phyloP scores from a whole-genome alignment of 1,284 basidiomycete genomes.

The Ustilago nuda region DNA sequence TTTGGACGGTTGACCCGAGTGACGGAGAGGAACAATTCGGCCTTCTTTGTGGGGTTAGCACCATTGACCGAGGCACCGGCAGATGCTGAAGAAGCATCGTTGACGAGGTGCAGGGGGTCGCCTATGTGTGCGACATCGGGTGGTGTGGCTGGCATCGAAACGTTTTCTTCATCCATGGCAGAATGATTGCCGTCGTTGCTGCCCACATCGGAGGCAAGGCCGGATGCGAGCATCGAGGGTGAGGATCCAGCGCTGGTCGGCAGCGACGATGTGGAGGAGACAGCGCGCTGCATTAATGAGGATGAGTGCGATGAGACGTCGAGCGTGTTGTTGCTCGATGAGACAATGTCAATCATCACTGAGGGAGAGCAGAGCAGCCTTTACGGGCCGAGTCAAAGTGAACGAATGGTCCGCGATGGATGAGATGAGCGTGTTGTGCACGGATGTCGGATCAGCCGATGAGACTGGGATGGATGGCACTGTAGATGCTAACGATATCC shows the following conservation, averaged over 20 bases:
- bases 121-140: constrained; percentile 23
- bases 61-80: constrained; percentile 19
- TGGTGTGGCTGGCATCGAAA: constrained; percentile 46
- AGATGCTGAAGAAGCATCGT: constrained; percentile 8
- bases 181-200: constrained; percentile 5
- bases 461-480: background rate
- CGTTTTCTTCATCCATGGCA: constrained; percentile 35
- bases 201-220: constrained; percentile 18
- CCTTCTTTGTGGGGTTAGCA: constrained; percentile 11
- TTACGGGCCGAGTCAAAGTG: background rate
- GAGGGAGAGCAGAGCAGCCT: background rate
- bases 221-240: constrained; percentile 31
- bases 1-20: constrained; percentile 22
- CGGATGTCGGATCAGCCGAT: background rate
- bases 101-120: constrained; percentile 15
- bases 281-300: constrained; percentile 26
- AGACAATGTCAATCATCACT: constrained; percentile 13
- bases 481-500: background rate
- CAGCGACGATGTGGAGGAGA: constrained; percentile 16
- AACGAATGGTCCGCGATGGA: background rate
- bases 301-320: background rate
- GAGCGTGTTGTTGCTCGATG: constrained; percentile 6
- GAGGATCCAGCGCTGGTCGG: constrained; percentile 37
- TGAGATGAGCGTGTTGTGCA: background rate
- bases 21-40: constrained; percentile 33